Evolutionary conservation across 495 filamentous ascomycete species (phyloP).

Genomic region (Symbiotaphrina buchneri): DNA sequence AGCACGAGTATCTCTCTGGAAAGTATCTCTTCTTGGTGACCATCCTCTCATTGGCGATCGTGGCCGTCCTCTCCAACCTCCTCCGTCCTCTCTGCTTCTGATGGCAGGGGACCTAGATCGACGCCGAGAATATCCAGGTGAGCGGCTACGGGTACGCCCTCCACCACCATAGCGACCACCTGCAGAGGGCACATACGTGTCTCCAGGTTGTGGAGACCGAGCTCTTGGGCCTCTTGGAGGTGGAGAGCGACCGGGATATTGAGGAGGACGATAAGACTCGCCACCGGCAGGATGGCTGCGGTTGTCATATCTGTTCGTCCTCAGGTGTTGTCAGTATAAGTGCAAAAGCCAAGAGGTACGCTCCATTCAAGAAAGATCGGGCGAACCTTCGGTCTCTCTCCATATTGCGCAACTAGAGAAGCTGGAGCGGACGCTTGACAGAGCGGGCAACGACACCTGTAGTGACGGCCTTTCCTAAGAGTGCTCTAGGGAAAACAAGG

Average conservation of each 20-base stretch:
- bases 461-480: no score
- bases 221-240: no score
- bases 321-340: neutral
- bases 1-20: conserved; percentile 8
- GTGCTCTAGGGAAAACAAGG: no score
- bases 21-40: conserved; percentile 12
- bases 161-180: conserved; percentile 6
- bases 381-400: no score
- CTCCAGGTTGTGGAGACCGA: conserved; percentile 10
- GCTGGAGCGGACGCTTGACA: no score
- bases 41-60: conserved; percentile 15
- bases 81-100: conserved; percentile 8
- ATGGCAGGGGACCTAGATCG: conserved; percentile 14
- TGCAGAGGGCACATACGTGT: conserved; percentile 14
- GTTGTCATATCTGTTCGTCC: conserved; percentile 5
- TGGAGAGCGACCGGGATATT: no score
- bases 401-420: no score
- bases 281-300: conserved; percentile 6
- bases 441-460: no score
- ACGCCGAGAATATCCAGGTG: conserved; percentile 11
- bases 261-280: conserved; percentile 16
- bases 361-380: no score
- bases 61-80: conserved; percentile 9
- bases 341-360: neutral
- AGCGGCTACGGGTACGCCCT: conserved; percentile 12